phyloP scores from a whole-genome alignment of 345 rosid genomes.

The Eucalyptus sp. region DNA sequence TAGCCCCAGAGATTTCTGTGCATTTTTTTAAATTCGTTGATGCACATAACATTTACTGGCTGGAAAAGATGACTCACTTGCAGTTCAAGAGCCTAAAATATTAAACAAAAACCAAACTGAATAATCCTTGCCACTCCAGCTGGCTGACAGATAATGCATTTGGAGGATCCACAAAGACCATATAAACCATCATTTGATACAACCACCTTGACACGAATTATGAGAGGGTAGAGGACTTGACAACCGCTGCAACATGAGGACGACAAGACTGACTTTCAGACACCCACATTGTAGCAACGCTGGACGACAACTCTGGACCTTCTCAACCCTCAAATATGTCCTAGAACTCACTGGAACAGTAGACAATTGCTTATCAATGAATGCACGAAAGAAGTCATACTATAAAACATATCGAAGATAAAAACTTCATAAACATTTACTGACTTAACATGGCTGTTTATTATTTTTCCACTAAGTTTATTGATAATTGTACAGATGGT shows the following conservation, averaged over 20 bases:
- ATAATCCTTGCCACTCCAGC: background rate
- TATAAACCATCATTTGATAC: background rate
- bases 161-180: background rate
- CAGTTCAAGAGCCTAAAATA: background rate
- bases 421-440: background rate
- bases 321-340: conserved; percentile 96
- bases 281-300: conserved; percentile 73
- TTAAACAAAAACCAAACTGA: background rate
- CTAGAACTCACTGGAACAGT: conserved; percentile 99
- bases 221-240: conserved; percentile 52
- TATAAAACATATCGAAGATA: background rate
- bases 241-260: conserved; percentile 93
- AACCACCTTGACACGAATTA: background rate
- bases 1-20: background rate
- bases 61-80: background rate
- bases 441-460: background rate
- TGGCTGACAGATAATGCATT: background rate
- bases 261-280: conserved; percentile 94
- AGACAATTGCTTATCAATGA: conserved; percentile 65
- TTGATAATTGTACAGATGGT: background rate
- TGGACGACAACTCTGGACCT: conserved; percentile 89
- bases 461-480: background rate
- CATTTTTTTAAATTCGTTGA: background rate
- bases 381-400: background rate
- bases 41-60: background rate